Evolutionary conservation across 495 filamentous ascomycete genomes (phyloP), one percentile per base, ranked within the genome.

Genomic region (Xylaria telfairii): DNA sequence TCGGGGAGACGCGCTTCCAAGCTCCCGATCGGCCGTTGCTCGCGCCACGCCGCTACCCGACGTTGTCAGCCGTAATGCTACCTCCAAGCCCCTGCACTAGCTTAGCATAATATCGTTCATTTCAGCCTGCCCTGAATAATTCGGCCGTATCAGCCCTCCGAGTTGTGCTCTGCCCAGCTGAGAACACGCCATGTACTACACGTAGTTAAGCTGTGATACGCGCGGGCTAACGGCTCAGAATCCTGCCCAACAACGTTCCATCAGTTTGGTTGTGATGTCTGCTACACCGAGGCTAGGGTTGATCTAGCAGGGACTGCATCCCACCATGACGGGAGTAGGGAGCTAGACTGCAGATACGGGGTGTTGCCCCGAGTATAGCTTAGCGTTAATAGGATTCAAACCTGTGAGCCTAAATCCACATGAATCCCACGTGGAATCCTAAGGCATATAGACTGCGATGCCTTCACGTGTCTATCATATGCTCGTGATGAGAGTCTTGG

Each of bases 391-490:
- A 59, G 56, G 56, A 59, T 59, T 59, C 32, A 32, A 59, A 37
- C 56, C 56, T 59, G 56, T 37, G 56, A 59, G 32, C 56, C 32
- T 59, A 37, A 32, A 59, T 21, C 56, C 56, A 37, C 56, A 59
- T 59, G 56, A 62, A 41, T 42, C 34, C 34, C 34, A 62, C 59
- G 59, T 41, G 59, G 37, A 42, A 62, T 17, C 37, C 15, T 6
- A 30, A 60, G 56, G 37, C 19, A 15, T 57, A 19, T 17, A n/a
- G n/a, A n/a, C 26, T 28, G 19, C 54, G 54, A 57, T 32, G 37
- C 54, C 8, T 4, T 37, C 56, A 37, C 56, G 32, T 59, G 28
- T 59, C 56, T 15, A 30, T 37, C 59, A 62, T 61, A 39, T 28
- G 37, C 21, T 42, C 21, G 59, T 42, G 13, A 42, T 28, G 39